Evolutionary conservation across 352 stramenopile genomes (phyloP).

Genomic region (Pythium dissotocum): DNA sequence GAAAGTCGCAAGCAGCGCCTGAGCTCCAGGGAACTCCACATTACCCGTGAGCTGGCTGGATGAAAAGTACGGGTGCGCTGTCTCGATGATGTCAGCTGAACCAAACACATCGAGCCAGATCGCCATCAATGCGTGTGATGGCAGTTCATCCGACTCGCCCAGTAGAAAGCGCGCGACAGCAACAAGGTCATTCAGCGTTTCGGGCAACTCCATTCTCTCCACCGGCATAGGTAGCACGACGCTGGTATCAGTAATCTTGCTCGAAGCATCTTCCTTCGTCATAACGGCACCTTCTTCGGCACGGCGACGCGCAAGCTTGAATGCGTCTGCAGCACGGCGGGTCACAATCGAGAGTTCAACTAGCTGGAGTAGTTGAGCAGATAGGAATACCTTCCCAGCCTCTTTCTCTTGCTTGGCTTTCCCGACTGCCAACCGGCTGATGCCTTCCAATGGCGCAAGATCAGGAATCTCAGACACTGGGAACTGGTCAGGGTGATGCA

Average conservation of each 20-base stretch:
- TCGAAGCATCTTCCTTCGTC: background rate
- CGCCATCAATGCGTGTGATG: conserved; percentile 55
- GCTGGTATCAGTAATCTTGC: conserved; percentile 12
- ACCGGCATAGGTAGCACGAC: conserved; percentile 45
- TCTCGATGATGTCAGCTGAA: conserved; percentile 59
- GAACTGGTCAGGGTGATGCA: conserved; percentile 66
- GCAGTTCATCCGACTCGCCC: conserved; percentile 41
- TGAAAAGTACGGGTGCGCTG: conserved; percentile 53
- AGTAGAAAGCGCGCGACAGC: conserved; percentile 64
- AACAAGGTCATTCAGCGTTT: conserved; percentile 56
- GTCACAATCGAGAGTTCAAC: conserved; percentile 76
- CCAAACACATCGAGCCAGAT: conserved; percentile 86
- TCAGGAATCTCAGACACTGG: conserved; percentile 57
- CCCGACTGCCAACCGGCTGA: conserved; percentile 55
- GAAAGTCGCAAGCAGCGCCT: conserved; percentile 63
- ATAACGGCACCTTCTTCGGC: background rate
- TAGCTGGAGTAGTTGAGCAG: conserved; percentile 70
- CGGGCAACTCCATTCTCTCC: conserved; percentile 40
- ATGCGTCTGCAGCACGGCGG: conserved; percentile 21
- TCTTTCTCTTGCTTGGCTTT: conserved; percentile 61
- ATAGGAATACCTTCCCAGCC: conserved; percentile 71
- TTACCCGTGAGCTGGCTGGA: conserved; percentile 32
- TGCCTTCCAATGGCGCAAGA: conserved; percentile 58
- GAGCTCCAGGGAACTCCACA: conserved; percentile 54
- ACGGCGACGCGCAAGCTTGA: conserved; percentile 10